Evolutionary conservation across 2,329 filamentous ascomycete genomes (phyloP), one percentile per base, ranked within the genome.

Genomic region (Ceratocystis huliohia): DNA sequence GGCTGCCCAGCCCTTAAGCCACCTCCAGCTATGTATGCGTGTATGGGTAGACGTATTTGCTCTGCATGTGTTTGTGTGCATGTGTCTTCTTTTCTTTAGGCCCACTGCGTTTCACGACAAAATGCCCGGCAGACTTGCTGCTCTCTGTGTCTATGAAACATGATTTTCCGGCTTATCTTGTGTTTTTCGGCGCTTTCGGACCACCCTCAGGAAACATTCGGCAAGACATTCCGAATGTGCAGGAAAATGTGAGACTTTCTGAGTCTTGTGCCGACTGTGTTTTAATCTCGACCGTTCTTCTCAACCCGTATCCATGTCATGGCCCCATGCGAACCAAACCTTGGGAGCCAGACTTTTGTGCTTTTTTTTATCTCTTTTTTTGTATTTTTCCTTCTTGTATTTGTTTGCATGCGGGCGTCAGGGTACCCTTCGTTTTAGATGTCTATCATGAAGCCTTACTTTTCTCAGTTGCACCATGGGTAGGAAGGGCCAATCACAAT

Each of bases 101-200:
- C 15, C 56, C 17, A 30, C 3, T 28, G 37, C 17, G 53, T 57
- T 28, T 30, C 22, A 30, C 28, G 53, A 57, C 5, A 30, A 28
- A 28, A 13, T 30, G 5, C 53, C 25, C 3, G 5, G 6, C 17
- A 59, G 28, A 57, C 17, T 59, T 5, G 25, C 15, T 33, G n/a
- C 33, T 17, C 22, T n/a, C 15, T 59, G 15, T 25, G 33, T 22
- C 25, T 17, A 37, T 59, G 56, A 59, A 59, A 59, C 56, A 59
- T 8, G 56, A 33, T 59, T 59, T 59, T 59, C 28, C 56, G 56
- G 56, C 56, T 59, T 30, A 59, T 59, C 28, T 59, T 59, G 56
- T 59, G 15, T 17, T 28, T 37, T 22, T 59, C 56, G 28, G 56
- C 28, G 56, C 7, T 17, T 59, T 59, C 28, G 56, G 56, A 25